phyloP scores from a whole-genome alignment of 805 yeast genomes.

The Ogataea neopini region DNA sequence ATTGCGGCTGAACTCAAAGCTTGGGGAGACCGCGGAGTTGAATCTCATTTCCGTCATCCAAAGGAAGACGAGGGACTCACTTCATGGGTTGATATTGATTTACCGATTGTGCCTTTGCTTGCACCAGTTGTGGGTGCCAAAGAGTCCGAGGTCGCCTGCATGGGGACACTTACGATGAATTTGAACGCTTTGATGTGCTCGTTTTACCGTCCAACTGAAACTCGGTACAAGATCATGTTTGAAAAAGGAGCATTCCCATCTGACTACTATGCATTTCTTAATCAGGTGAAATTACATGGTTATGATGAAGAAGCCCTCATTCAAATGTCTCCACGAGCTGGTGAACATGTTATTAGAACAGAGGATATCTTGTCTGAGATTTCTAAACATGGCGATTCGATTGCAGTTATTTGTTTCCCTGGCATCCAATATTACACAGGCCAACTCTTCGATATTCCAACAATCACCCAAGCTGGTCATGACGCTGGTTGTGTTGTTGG shows the following conservation, averaged over 20 bases:
- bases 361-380: conserved; percentile 61
- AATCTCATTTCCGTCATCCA: conserved; percentile 78
- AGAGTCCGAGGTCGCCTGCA: conserved; percentile 76
- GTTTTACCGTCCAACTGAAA: conserved; percentile 68
- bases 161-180: conserved; percentile 85
- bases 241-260: conserved; percentile 92
- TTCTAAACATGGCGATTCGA: conserved; percentile 53
- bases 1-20: conserved; percentile 71
- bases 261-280: conserved; percentile 82
- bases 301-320: conserved; percentile 55
- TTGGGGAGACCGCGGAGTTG: conserved; percentile 82
- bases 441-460: conserved; percentile 72
- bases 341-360: conserved; percentile 58
- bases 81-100: conserved; percentile 82
- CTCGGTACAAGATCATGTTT: conserved; percentile 68
- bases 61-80: conserved; percentile 47
- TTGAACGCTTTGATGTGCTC: conserved; percentile 71
- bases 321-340: conserved; percentile 60
- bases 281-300: conserved; percentile 66
- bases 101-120: conserved; percentile 67
- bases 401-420: conserved; percentile 77
- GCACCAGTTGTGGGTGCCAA: conserved; percentile 78
- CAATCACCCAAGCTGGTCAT: conserved; percentile 68
- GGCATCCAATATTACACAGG: conserved; percentile 95
- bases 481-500: conserved; percentile 60